Evolutionary conservation across 129 eudicot genomes (phyloP).

Genomic region (Apium graveolens): DNA sequence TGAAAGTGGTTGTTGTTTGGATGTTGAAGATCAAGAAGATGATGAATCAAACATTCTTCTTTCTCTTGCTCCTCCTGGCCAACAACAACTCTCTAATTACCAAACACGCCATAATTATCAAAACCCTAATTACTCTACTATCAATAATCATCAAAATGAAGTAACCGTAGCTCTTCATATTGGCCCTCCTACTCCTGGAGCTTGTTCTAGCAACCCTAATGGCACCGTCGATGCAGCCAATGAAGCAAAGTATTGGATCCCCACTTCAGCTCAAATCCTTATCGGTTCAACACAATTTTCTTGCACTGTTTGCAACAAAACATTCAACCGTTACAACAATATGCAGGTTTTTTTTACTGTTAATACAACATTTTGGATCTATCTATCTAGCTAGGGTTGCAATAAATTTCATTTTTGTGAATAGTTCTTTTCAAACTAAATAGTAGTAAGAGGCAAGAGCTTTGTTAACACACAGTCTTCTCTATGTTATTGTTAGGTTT

Average conservation of each 20-base stretch:
- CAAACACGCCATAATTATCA: conserved; percentile 15
- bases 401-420: neutral
- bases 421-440: neutral
- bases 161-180: conserved; percentile 71
- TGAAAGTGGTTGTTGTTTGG: conserved; percentile 37
- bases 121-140: conserved; percentile 32
- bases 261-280: conserved; percentile 74
- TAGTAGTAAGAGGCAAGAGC: neutral
- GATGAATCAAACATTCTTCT: conserved; percentile 50
- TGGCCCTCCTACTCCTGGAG: conserved; percentile 28
- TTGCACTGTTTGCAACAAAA: conserved; percentile 75
- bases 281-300: conserved; percentile 89
- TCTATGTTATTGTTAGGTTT: neutral
- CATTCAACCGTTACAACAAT: conserved; percentile 72
- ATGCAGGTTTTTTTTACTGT: conserved; percentile 56
- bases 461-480: neutral
- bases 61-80: conserved; percentile 83
- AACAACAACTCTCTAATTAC: conserved; percentile 22
- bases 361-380: neutral
- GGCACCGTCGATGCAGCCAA: neutral
- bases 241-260: conserved; percentile 71
- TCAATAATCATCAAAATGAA: conserved; percentile 10
- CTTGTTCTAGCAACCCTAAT: conserved; percentile 25
- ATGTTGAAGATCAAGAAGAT: conserved; percentile 34
- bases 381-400: neutral